Conservation (phyloP, 1,139 yeast species). For the Lodderomyces jiufengensis region DNA sequence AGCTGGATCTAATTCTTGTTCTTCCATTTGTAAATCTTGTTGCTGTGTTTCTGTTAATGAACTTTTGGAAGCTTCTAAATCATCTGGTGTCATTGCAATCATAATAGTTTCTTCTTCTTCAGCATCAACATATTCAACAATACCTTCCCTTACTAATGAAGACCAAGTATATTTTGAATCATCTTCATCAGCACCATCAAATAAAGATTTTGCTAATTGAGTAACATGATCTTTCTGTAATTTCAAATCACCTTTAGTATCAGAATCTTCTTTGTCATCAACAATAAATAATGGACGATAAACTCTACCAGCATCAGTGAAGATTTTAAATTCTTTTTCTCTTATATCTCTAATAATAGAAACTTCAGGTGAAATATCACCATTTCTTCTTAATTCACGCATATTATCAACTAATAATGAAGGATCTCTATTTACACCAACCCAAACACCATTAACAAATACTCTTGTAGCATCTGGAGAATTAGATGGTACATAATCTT, state of each 20-base stretch:
- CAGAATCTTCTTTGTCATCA: conserved; percentile 76
- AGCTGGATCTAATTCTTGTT: conserved; percentile 66
- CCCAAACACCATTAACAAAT: conserved; percentile 98
- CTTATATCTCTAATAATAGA: conserved; percentile 95
- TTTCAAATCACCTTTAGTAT: conserved; percentile 73
- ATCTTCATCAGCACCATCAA: conserved; percentile 56
- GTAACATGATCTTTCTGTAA: conserved; percentile 81
- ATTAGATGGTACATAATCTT: conserved; percentile 91
- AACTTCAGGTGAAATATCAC: conserved; percentile 94
- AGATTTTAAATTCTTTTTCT: conserved; percentile 91
- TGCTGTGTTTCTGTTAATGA: conserved; percentile 43
- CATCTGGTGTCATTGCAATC: conserved; percentile 99
- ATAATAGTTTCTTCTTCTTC: conserved; percentile 97
- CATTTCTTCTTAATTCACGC: conserved; percentile 89
- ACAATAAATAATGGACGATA: conserved; percentile 93
- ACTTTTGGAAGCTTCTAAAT: conserved; percentile 64
- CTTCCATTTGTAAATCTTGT: conserved; percentile 43
- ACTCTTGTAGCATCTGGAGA: conserved; percentile 91
- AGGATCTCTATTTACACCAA: conserved; percentile 97
- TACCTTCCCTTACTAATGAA: conserved; percentile 76
- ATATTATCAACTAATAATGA: conserved; percentile 85
- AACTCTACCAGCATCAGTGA: conserved; percentile 98
- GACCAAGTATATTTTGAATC: conserved; percentile 80
- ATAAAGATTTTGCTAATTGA: conserved; percentile 62
- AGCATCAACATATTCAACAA: conserved; percentile 93